phyloP scores from a whole-genome alignment of 2,329 filamentous ascomycete genomes.

The Pseudogymnoascus sp. region DNA sequence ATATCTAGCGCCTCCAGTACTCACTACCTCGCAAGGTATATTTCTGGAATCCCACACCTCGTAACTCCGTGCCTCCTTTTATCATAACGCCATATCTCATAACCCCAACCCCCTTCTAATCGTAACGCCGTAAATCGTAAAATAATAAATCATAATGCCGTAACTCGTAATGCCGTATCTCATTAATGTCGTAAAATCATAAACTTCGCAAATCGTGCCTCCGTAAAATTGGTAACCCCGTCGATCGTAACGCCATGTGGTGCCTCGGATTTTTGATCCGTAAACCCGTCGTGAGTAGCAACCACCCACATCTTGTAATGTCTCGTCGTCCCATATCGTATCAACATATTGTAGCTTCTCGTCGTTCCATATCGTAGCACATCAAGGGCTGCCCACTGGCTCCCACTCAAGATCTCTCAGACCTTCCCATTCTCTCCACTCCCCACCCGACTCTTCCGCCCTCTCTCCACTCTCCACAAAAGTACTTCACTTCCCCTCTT shows the following conservation, averaged over 20 bases:
- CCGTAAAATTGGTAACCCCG: slow-evolving; percentile 6
- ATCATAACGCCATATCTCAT: not conserved
- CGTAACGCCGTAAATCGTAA: slow-evolving; percentile 3
- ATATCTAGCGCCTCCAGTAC: not conserved
- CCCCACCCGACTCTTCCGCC: slow-evolving; percentile 23
- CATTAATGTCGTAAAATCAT: slow-evolving; percentile 12
- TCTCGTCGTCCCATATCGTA: slow-evolving; percentile 9
- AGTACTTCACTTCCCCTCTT: slow-evolving; percentile 17
- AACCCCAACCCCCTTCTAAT: not conserved
- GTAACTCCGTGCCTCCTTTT: not conserved
- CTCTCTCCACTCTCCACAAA: slow-evolving; percentile 23
- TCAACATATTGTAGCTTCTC: not conserved
- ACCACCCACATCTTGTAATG: slow-evolving; percentile 9
- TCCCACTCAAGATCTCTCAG: slow-evolving; percentile 1
- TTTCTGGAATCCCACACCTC: not conserved
- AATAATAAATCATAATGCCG: slow-evolving; percentile 9
- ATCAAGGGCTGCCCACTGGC: not conserved
- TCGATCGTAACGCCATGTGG: slow-evolving; percentile 14
- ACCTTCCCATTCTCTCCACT: slow-evolving; percentile 23
- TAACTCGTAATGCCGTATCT: slow-evolving; percentile 11
- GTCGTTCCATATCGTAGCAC: not conserved
- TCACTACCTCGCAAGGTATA: not conserved
- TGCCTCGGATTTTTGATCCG: not conserved
- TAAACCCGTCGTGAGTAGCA: slow-evolving; percentile 8
- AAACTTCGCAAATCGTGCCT: not conserved